phyloP scores from a whole-genome alignment of 768 basidiomycete genomes.

The Phanerochaete sordida region DNA sequence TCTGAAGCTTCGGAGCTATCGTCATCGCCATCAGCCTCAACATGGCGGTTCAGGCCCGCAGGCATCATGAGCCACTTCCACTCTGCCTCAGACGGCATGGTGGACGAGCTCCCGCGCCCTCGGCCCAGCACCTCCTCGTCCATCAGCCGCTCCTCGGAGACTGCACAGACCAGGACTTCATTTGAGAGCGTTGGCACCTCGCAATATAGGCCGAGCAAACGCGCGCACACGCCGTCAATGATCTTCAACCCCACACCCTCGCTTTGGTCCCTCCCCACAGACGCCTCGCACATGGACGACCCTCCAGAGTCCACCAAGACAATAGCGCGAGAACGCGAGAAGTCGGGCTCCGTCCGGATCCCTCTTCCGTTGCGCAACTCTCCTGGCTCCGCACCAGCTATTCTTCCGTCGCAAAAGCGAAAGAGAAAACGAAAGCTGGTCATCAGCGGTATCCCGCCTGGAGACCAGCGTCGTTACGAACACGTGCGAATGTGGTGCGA shows the following conservation, averaged over 20 bases:
- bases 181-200: conserved; percentile 41
- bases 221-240: conserved; percentile 31
- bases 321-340: conserved; percentile 25
- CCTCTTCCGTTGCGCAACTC: conserved; percentile 28
- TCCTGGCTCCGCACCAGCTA: conserved; percentile 19
- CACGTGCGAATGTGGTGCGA: conserved; percentile 75
- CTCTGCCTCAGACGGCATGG: neutral
- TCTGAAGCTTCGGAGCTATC: conserved; percentile 5
- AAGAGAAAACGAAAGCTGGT: conserved; percentile 47
- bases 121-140: conserved; percentile 30
- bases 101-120: neutral
- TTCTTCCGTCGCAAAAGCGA: conserved; percentile 47
- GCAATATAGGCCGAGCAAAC: conserved; percentile 38
- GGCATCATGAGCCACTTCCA: conserved; percentile 60
- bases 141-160: conserved; percentile 36
- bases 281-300: conserved; percentile 38
- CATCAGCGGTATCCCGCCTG: conserved; percentile 61
- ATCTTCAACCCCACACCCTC: conserved; percentile 33
- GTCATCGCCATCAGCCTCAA: conserved; percentile 15
- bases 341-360: conserved; percentile 28
- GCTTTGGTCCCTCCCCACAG: conserved; percentile 36
- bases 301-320: conserved; percentile 28
- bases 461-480: conserved; percentile 62
- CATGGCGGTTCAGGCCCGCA: conserved; percentile 37
- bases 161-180: conserved; percentile 28